Evolutionary conservation across 441 rosid genomes (phyloP).

Genomic region (Flueggea neowawraea): DNA sequence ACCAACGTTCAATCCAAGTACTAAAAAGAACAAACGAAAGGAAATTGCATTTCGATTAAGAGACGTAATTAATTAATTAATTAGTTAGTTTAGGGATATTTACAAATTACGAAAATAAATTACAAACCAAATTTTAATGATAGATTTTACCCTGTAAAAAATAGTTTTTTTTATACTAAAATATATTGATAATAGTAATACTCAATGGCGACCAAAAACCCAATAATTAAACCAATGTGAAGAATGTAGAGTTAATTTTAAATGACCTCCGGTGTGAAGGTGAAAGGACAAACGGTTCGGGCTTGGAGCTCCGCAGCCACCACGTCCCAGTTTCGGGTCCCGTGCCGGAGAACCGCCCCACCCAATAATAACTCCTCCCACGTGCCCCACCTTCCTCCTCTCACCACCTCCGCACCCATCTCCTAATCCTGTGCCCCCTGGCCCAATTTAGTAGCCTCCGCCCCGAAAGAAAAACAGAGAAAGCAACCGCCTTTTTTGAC

Average conservation of each 20-base stretch:
- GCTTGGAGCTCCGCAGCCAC: conserved; percentile 76
- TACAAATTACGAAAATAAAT: too few relatives aligned
- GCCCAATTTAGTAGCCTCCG: conserved; percentile 20
- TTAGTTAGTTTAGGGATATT: neutral
- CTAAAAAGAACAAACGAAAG: too few relatives aligned
- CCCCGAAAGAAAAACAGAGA: neutral
- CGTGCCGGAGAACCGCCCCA: conserved; percentile 91
- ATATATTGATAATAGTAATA: too few relatives aligned
- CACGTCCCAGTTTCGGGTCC: conserved; percentile 68
- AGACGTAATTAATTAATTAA: neutral
- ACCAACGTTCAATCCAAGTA: neutral
- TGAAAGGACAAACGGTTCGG: conserved; percentile 46
- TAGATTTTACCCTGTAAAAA: neutral
- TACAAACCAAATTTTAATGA: too few relatives aligned
- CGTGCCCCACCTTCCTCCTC: conserved; percentile 62
- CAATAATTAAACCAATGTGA: too few relatives aligned
- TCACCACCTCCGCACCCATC: conserved; percentile 37
- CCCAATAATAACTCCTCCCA: conserved; percentile 93
- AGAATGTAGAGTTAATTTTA: neutral
- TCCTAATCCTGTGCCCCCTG: conserved; percentile 15
- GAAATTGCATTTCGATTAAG: too few relatives aligned
- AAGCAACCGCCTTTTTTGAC: neutral
- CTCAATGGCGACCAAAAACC: too few relatives aligned
- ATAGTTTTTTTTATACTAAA: too few relatives aligned
- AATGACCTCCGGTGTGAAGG: conserved; percentile 74